Evolutionary conservation across 805 yeast genomes (phyloP), one percentile per base, ranked within the genome.

Genomic region (Wickerhamomyces tratensis): DNA sequence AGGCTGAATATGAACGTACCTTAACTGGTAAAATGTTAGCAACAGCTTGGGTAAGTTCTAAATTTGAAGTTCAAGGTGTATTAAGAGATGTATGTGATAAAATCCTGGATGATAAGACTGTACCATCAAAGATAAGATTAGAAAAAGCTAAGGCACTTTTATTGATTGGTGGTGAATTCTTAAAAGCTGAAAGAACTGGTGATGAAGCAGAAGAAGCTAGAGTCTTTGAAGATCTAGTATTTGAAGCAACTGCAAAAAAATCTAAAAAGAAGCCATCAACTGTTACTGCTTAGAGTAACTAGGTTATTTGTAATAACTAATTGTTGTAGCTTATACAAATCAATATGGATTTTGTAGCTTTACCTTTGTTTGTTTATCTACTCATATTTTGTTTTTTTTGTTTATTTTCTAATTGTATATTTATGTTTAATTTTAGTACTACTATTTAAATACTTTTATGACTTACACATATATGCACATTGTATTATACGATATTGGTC

Each of bases 21-120:
- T 74, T 91, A 48, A 79, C 87, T 42, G 98, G 98, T 25, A 93
- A 91, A 60, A 76, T 93, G 25, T 71, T 93, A 40, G 91, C 93
- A 7, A 88, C 96, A 1, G 94, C 95, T 15, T 93, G 99, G 99
- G 85, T 86, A 25, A 86, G 95, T 35, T 86, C 96, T 20, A 80
- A 84, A 51, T 82, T 79, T 62, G 99, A 93, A 65, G 79, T 89
- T 42, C 81, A 82, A 46, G 71, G 82, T 29, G 80, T 85, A n/a
- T 58, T 85, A 41, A 76, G 93, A 39, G 89, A 82, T 31, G 88
- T 88, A 9, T 86, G 93, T 59, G 93, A 86, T 49, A 72, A 70
- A 45, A 84, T 89, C 6, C 68, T 89, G 38, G 67, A 75, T 46
- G 96, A 91, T 57, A 79, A 80, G 57, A 45, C 61, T 0, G 74